A percentile compares a stretch with the other conserved stretches of the same genome.
These are phyloP conservation scores for Raphanus raphanistrum DNA, from an alignment of 345 rosid genomes.

Conservation along the genomic window DNA sequence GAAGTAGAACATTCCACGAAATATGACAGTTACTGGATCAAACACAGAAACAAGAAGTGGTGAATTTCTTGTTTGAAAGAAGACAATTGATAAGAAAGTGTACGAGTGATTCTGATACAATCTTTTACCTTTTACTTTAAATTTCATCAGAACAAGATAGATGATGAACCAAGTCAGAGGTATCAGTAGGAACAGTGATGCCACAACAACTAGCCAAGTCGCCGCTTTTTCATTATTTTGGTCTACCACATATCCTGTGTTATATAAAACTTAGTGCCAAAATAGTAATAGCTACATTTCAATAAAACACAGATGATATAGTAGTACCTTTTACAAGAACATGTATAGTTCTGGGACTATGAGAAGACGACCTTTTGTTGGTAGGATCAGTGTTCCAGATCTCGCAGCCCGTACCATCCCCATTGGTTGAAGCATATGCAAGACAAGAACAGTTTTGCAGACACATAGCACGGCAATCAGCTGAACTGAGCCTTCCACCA, in stretches of 20 bases:
- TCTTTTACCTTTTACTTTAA: slow-evolving; percentile 11
- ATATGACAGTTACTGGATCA: background rate
- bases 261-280: background rate
- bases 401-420: slow-evolving; percentile 42
- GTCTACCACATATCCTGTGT: background rate
- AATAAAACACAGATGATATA: background rate
- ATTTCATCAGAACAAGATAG: slow-evolving; percentile 27
- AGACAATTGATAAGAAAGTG: background rate
- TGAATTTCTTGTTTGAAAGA: background rate
- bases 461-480: slow-evolving; percentile 38
- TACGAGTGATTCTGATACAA: slow-evolving; percentile 1
- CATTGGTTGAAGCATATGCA: slow-evolving; percentile 45
- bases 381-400: slow-evolving; percentile 39
- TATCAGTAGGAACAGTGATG: slow-evolving; percentile 23
- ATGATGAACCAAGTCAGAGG: slow-evolving; percentile 17
- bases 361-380: background rate
- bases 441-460: slow-evolving; percentile 41
- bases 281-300: background rate
- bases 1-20: background rate
- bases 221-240: background rate
- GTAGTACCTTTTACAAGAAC: slow-evolving; percentile 16
- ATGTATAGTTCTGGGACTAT: slow-evolving; percentile 15
- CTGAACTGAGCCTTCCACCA: slow-evolving; percentile 22
- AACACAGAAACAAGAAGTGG: background rate
- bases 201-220: slow-evolving; percentile 36